Conservation (phyloP, 192 early-diverging fungal species). For the Backusella liffmaniae region DNA sequence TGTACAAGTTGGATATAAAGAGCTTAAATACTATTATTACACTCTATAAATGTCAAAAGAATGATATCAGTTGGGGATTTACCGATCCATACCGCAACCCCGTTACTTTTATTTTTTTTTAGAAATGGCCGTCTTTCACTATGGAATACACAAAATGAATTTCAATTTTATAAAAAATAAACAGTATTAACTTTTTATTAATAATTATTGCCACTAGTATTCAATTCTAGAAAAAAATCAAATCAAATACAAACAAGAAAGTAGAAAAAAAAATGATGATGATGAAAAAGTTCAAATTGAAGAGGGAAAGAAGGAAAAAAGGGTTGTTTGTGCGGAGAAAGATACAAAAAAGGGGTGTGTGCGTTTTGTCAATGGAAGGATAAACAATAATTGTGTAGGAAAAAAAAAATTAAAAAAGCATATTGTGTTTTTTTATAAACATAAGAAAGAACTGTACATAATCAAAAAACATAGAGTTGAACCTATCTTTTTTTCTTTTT, state of each 20-base stretch:
- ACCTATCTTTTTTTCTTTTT: neutral
- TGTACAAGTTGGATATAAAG: too few relatives aligned
- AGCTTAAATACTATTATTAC: too few relatives aligned
- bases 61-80: too few relatives aligned
- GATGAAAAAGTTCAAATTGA: neutral
- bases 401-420: neutral
- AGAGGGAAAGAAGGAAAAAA: neutral
- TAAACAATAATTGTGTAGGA: neutral
- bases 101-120: too few relatives aligned
- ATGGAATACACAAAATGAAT: neutral
- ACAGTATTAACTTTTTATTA: constrained; percentile 1
- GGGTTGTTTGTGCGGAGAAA: neutral
- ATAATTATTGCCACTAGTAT: neutral
- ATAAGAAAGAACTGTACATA: constrained; percentile 7
- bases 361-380: neutral
- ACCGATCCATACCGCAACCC: too few relatives aligned
- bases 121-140: too few relatives aligned
- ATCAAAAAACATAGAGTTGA: neutral
- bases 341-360: neutral
- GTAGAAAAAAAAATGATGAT: neutral
- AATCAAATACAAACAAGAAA: neutral
- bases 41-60: too few relatives aligned
- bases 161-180: neutral
- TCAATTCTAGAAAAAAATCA: too few relatives aligned
- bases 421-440: neutral